Evolutionary conservation across 1,139 yeast genomes (phyloP).

Genomic region (Geotrichum restrictum): DNA sequence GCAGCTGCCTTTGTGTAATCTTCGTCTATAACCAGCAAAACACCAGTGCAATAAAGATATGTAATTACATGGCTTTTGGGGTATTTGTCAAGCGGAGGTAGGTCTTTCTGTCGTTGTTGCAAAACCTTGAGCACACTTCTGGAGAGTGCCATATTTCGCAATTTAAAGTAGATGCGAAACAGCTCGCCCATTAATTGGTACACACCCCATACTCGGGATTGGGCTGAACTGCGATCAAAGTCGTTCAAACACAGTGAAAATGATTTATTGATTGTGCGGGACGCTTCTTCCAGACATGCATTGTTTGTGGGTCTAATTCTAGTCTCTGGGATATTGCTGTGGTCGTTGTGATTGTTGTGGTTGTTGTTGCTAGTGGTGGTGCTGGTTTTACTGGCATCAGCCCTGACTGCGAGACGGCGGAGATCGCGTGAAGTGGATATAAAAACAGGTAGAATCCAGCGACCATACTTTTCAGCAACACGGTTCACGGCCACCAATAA

Average conservation of each 20-base stretch:
- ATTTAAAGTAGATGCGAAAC: constrained; percentile 64
- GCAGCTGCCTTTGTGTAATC: constrained; percentile 51
- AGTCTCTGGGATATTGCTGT: constrained; percentile 6
- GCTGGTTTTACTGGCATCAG: constrained; percentile 15
- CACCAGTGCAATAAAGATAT: constrained; percentile 63
- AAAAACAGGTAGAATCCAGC: constrained; percentile 65
- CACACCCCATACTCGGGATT: constrained; percentile 49
- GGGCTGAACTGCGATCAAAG: constrained; percentile 49
- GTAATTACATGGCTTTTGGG: constrained; percentile 55
- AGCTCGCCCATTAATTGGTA: constrained; percentile 72
- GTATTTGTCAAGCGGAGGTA: constrained; percentile 46
- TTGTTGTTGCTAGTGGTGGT: too few relatives aligned
- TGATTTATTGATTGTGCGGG: constrained; percentile 57
- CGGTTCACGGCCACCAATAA: constrained; percentile 42
- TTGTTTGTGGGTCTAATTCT: constrained; percentile 32
- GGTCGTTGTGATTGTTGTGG: too few relatives aligned
- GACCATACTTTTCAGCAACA: constrained; percentile 57
- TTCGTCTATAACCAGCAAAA: constrained; percentile 59
- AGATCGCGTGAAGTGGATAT: constrained; percentile 55
- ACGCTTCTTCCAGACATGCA: constrained; percentile 58
- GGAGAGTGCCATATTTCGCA: constrained; percentile 63
- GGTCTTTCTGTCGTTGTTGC: constrained; percentile 47
- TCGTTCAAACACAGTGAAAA: constrained; percentile 79
- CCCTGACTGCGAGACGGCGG: constrained; percentile 40
- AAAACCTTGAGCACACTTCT: constrained; percentile 69